Conservation (phyloP, 2,329 filamentous ascomycete genomes). For the Laburnicola sp. region DNA sequence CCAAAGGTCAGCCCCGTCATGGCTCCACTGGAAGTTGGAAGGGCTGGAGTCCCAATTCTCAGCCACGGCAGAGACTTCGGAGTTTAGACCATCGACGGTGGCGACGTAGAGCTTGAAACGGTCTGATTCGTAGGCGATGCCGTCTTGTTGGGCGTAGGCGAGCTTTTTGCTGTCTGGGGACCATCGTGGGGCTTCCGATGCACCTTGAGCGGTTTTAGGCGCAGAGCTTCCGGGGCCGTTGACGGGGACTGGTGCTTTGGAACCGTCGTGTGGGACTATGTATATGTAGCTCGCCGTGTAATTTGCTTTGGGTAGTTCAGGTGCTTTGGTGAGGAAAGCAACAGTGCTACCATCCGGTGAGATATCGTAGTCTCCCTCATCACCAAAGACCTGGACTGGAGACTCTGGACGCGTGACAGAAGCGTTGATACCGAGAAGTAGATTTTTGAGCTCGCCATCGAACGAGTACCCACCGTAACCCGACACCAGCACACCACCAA, state of each 20-base stretch:
- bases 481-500: slow-evolving; percentile 64
- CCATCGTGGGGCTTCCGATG: slow-evolving; percentile 68
- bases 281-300: slow-evolving; percentile 85
- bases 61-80: slow-evolving; percentile 31
- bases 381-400: slow-evolving; percentile 78
- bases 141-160: slow-evolving; percentile 74
- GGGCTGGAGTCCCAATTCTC: slow-evolving; percentile 42
- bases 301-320: slow-evolving; percentile 69
- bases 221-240: slow-evolving; percentile 38
- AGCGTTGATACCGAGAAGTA: slow-evolving; percentile 64
- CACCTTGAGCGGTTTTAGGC: slow-evolving; percentile 58
- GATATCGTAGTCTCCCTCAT: slow-evolving; percentile 75
- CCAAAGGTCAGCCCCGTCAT: slow-evolving; percentile 36
- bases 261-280: slow-evolving; percentile 67
- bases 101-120: slow-evolving; percentile 58
- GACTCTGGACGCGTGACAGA: slow-evolving; percentile 60
- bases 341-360: slow-evolving; percentile 63
- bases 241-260: slow-evolving; percentile 44
- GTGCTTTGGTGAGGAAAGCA: slow-evolving; percentile 76
- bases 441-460: slow-evolving; percentile 43
- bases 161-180: slow-evolving; percentile 71
- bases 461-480: slow-evolving; percentile 38
- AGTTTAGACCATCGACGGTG: slow-evolving; percentile 34
- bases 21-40: slow-evolving; percentile 32
- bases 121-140: slow-evolving; percentile 74